Evolutionary conservation across 2,329 filamentous ascomycete genomes (phyloP).

Genomic region (Xylariaceae sp.): DNA sequence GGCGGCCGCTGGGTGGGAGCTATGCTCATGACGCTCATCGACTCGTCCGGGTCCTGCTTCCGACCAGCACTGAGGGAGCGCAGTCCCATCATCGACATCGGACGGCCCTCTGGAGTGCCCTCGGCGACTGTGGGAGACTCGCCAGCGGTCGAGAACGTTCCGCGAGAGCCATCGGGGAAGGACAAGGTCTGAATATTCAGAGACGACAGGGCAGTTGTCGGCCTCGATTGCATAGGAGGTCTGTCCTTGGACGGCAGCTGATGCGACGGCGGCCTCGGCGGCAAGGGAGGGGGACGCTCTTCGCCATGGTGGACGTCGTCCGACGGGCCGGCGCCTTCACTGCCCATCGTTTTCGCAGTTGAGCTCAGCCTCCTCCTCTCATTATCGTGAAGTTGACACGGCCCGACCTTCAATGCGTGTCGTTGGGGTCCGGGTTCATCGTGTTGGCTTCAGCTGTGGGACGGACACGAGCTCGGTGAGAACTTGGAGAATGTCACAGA

Average conservation of each 20-base stretch:
- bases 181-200: constrained; percentile 74
- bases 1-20: constrained; percentile 56
- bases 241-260: constrained; percentile 25
- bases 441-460: too few relatives aligned
- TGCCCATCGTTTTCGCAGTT: constrained; percentile 25
- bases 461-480: too few relatives aligned
- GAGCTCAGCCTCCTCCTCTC: constrained; percentile 17
- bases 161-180: constrained; percentile 63
- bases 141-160: constrained; percentile 50
- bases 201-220: constrained; percentile 80
- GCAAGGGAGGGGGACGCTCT: constrained; percentile 49
- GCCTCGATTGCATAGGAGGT: constrained; percentile 49
- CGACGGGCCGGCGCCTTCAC: constrained; percentile 29
- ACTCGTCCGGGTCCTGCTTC: constrained; percentile 52
- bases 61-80: constrained; percentile 11
- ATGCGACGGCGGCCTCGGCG: constrained; percentile 43
- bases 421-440: too few relatives aligned
- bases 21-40: constrained; percentile 61
- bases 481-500: too few relatives aligned
- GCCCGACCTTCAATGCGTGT: too few relatives aligned
- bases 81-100: too few relatives aligned
- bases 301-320: constrained; percentile 30
- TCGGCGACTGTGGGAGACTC: constrained; percentile 27
- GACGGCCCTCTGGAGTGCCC: constrained; percentile 20
- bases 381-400: constrained; percentile 9